Conservation (phyloP, 768 basidiomycete species). For the Podaxis carcinomalis region DNA sequence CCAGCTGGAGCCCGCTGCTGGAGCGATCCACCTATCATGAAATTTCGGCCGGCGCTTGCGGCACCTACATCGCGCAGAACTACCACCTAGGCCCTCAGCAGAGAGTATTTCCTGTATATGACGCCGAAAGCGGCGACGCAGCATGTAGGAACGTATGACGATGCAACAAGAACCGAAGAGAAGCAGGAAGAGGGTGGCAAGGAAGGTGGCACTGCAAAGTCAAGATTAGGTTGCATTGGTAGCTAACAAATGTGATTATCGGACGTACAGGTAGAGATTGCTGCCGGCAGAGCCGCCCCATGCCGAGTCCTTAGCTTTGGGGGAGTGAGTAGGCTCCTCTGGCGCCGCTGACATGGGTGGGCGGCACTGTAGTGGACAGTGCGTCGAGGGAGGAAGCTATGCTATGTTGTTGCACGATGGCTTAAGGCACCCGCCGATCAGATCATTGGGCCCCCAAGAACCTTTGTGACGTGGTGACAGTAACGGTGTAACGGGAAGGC, state of each 20-base stretch:
- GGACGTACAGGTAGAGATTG: constrained; percentile 42
- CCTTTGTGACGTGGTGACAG: neutral
- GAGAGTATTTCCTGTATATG: constrained; percentile 50
- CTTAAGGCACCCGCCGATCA: neutral
- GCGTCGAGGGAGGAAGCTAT: constrained; percentile 4
- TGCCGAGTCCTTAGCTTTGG: constrained; percentile 6
- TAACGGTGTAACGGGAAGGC: neutral
- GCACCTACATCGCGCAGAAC: constrained; percentile 33
- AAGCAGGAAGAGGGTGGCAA: constrained; percentile 67
- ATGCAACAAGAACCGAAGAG: constrained; percentile 61
- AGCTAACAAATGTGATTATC: neutral
- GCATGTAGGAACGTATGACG: constrained; percentile 56
- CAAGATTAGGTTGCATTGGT: neutral
- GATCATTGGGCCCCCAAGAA: neutral
- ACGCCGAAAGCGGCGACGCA: constrained; percentile 54
- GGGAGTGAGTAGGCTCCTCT: constrained; percentile 15
- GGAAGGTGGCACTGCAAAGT: constrained; percentile 56
- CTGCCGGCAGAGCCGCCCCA: constrained; percentile 19
- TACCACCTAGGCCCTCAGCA: constrained; percentile 42
- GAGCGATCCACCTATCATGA: constrained; percentile 39
- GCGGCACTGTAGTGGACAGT: constrained; percentile 12
- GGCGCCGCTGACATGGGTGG: constrained; percentile 10
- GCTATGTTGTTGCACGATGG: constrained; percentile 17
- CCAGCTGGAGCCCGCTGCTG: constrained; percentile 36
- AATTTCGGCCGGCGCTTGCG: constrained; percentile 45